These are phyloP conservation scores for Mucor lusitanicus DNA, from an alignment of 371 early-diverging fungal genomes.

Conservation along the genomic window DNA sequence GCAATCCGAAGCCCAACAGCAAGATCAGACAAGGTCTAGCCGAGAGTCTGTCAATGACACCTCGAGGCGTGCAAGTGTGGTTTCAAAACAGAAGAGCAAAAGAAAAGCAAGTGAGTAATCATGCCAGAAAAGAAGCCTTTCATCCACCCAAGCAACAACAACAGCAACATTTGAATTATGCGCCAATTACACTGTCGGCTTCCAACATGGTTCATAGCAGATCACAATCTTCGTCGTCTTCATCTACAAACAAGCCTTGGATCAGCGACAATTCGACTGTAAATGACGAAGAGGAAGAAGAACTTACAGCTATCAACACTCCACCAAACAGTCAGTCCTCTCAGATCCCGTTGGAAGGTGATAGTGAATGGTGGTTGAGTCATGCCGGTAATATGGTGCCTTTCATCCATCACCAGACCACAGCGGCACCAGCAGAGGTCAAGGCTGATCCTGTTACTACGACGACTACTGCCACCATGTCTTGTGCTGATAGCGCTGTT, in stretches of 20 bases:
- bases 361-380: not conserved
- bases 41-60: slow-evolving; percentile 73
- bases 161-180: not conserved
- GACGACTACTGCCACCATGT: not conserved
- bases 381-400: not conserved
- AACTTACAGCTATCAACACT: not conserved
- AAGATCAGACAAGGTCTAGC: slow-evolving; percentile 70
- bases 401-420: not conserved
- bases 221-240: slow-evolving; percentile 17
- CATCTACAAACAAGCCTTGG: slow-evolving; percentile 2
- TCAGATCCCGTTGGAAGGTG: not conserved
- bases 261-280: slow-evolving; percentile 5
- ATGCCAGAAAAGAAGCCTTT: not conserved
- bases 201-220: slow-evolving; percentile 13
- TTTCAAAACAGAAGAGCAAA: slow-evolving; percentile 93
- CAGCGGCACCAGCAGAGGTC: not conserved
- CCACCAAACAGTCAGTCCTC: not conserved
- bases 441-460: no score
- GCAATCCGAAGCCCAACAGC: slow-evolving; percentile 69
- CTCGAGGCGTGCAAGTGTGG: slow-evolving; percentile 87
- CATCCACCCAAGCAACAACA: not conserved
- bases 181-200: not conserved
- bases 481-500: not conserved
- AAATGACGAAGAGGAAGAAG: not conserved
- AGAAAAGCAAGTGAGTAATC: slow-evolving; percentile 46